A percentile compares a stretch with the other conserved stretches of the same genome.
These are phyloP conservation scores for Linaria vulgaris DNA, from an alignment of 257 asterid genomes.

Conservation along the genomic window DNA sequence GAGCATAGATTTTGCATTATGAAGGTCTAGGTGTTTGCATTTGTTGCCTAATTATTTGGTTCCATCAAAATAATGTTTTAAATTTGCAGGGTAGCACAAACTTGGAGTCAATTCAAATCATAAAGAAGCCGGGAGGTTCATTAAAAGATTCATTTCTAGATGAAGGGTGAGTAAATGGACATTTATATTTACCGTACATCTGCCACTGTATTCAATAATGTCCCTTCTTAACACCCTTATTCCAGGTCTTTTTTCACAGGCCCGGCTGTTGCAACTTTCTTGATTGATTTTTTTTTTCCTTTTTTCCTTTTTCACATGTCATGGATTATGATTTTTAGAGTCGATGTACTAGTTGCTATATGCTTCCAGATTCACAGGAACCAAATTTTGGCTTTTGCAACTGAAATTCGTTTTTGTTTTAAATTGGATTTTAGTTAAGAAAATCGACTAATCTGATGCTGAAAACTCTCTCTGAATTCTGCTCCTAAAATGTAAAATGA, in stretches of 20 bases:
- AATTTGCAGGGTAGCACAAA: constrained; percentile 85
- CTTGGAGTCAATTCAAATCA: constrained; percentile 87
- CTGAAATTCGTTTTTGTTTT: neutral
- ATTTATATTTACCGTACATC: neutral
- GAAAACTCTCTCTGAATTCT: neutral
- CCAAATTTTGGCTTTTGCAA: neutral
- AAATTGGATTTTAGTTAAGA: neutral
- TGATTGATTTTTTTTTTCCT: neutral
- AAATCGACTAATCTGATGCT: neutral
- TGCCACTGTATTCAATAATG: neutral
- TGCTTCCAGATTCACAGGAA: no score
- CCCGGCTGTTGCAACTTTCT: neutral
- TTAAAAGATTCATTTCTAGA: constrained; percentile 84
- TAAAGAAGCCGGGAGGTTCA: constrained; percentile 92
- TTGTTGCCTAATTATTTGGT: neutral
- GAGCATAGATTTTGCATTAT: neutral
- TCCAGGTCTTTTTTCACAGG: neutral
- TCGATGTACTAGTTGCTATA: no score
- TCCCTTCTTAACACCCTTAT: neutral
- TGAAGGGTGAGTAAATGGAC: constrained; percentile 57
- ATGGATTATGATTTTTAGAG: neutral
- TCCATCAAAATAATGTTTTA: constrained; percentile 18
- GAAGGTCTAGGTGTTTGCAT: neutral
- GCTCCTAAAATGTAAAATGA: neutral
- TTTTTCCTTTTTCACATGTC: neutral